phyloP scores from a whole-genome alignment of 179 eudicot species.

The Beta corolliflora region DNA sequence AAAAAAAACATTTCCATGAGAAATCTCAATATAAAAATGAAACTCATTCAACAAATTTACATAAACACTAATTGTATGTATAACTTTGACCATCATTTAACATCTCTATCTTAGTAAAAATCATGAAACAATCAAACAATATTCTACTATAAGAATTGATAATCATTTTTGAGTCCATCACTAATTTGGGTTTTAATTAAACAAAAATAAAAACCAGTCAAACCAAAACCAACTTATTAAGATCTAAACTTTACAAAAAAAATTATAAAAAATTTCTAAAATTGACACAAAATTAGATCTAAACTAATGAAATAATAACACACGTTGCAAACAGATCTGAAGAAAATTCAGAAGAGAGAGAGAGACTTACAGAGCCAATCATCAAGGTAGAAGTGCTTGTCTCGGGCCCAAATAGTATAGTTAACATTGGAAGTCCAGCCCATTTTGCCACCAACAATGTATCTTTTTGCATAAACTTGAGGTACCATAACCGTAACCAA shows the following conservation, averaged over 20 bases:
- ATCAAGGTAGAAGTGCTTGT: conserved; percentile 13
- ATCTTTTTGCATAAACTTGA: conserved; percentile 39
- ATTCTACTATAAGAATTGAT: neutral
- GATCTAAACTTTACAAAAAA: neutral
- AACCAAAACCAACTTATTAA: neutral
- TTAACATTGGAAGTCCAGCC: conserved; percentile 58
- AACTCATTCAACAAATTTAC: too few species aligned
- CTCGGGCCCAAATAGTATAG: conserved; percentile 37
- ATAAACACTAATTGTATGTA: too few species aligned
- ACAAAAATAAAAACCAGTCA: neutral
- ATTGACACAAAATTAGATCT: neutral
- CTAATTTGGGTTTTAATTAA: too few species aligned
- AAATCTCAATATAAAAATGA: too few species aligned
- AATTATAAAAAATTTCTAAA: neutral
- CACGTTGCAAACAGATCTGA: neutral
- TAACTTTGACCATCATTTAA: neutral
- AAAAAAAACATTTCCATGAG: too few species aligned
- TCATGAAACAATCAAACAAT: neutral
- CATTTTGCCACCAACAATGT: conserved; percentile 42
- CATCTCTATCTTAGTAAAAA: neutral
- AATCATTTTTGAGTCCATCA: too few species aligned
- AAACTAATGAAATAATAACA: neutral
- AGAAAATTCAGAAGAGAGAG: neutral
- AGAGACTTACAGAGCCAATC: conserved; percentile 16
- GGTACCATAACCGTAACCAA: conserved; percentile 34